Evolutionary conservation across 1,284 basidiomycete species (phyloP).

Genomic region (Ustilago vetiveriae): DNA sequence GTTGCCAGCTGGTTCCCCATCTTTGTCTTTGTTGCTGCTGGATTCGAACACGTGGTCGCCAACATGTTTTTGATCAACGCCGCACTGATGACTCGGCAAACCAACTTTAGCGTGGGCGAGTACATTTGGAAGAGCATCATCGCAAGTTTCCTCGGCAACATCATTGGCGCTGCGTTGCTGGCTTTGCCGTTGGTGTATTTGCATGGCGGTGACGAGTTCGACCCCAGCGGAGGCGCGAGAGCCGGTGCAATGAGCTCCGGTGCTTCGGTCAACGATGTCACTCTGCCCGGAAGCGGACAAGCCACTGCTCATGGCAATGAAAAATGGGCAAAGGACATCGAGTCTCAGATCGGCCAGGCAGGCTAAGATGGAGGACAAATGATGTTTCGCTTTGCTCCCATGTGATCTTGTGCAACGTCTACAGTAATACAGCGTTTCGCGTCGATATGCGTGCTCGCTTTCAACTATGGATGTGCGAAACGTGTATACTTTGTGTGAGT

Average conservation of each 20-base stretch:
- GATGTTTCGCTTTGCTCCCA: neutral
- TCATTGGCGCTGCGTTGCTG: conserved; percentile 73
- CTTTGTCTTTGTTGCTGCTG: conserved; percentile 76
- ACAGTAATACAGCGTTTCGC: no score
- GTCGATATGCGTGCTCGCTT: neutral
- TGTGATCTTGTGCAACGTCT: neutral
- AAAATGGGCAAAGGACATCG: conserved; percentile 31
- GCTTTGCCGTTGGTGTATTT: conserved; percentile 68
- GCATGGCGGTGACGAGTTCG: conserved; percentile 51
- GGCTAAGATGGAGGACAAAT: neutral
- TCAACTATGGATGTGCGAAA: neutral
- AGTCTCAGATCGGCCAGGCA: conserved; percentile 24
- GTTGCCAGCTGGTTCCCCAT: conserved; percentile 80
- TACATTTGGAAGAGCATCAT: conserved; percentile 79
- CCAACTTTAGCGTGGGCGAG: conserved; percentile 67
- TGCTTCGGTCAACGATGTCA: conserved; percentile 23
- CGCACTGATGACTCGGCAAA: conserved; percentile 68
- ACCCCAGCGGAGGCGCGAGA: conserved; percentile 29
- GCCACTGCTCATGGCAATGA: neutral
- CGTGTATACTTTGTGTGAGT: no score
- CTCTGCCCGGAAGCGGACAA: conserved; percentile 13
- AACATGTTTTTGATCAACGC: conserved; percentile 76
- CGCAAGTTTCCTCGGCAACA: conserved; percentile 76
- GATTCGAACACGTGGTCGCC: conserved; percentile 75
- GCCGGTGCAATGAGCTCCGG: conserved; percentile 8